A percentile compares a stretch with the other conserved stretches of the same genome.
These are phyloP conservation scores for Naganishia randhawae DNA, from an alignment of 768 basidiomycete species.

Conservation along the genomic window DNA sequence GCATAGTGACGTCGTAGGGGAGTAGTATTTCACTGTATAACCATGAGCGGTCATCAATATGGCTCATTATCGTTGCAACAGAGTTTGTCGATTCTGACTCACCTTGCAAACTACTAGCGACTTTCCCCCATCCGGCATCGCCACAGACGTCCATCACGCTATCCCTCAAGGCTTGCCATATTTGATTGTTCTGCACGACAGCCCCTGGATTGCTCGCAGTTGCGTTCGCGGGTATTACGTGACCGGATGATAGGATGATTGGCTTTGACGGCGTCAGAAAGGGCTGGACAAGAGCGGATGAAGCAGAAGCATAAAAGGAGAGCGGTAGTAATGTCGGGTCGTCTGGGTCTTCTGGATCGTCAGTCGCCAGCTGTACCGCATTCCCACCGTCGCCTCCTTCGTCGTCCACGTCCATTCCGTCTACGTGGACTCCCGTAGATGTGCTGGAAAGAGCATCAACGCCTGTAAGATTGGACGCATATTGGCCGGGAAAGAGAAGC, in stretches of 20 bases:
- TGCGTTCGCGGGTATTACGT: background rate
- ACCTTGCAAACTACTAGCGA: constrained; percentile 29
- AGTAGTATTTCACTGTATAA: constrained; percentile 28
- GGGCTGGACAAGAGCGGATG: background rate
- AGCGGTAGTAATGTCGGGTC: constrained; percentile 24
- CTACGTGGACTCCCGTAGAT: background rate
- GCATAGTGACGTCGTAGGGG: constrained; percentile 29
- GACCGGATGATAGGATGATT: constrained; percentile 18
- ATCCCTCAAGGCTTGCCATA: constrained; percentile 26
- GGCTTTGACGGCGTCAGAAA: constrained; percentile 24
- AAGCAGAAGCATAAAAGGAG: constrained; percentile 20
- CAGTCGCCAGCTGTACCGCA: too few relatives aligned
- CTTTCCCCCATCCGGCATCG: constrained; percentile 29
- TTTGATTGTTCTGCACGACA: constrained; percentile 25
- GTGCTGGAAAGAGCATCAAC: background rate
- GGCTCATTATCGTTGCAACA: too few relatives aligned
- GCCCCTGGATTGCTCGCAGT: constrained; percentile 7
- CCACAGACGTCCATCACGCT: constrained; percentile 27
- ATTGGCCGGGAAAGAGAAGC: constrained; percentile 27
- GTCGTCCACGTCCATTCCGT: background rate
- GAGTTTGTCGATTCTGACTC: background rate
- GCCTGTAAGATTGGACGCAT: background rate
- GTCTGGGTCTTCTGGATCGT: constrained; percentile 7
- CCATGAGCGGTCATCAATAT: background rate
- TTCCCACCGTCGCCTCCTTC: background rate